Conservation (phyloP, 495 filamentous ascomycete species). For the Penicillium tannophilum region DNA sequence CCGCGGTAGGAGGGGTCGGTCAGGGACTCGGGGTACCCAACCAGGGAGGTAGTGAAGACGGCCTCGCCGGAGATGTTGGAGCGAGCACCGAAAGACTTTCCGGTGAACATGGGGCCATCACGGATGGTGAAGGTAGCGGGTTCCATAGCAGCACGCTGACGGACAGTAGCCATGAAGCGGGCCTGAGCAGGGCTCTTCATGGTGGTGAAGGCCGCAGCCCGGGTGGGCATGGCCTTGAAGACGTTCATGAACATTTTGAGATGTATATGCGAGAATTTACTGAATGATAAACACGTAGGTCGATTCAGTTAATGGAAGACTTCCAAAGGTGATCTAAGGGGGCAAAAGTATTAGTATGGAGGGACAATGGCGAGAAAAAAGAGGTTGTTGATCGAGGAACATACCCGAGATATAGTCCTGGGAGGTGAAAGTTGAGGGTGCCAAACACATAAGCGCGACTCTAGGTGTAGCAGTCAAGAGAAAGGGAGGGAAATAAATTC, state of each 20-base stretch:
- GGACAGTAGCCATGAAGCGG: slow-evolving; percentile 70
- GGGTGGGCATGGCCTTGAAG: slow-evolving; percentile 56
- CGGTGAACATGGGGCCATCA: slow-evolving; percentile 91
- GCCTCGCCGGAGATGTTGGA: slow-evolving; percentile 92
- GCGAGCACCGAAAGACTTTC: slow-evolving; percentile 90
- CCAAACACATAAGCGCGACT: slow-evolving; percentile 90
- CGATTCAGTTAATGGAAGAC: slow-evolving; percentile 74
- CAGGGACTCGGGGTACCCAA: slow-evolving; percentile 97
- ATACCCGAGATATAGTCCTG: slow-evolving; percentile 95
- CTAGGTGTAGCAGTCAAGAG: slow-evolving; percentile 44
- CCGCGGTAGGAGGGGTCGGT: slow-evolving; percentile 99
- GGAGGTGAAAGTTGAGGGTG: slow-evolving; percentile 91
- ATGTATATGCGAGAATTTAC: slow-evolving; percentile 18
- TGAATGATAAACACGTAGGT: slow-evolving; percentile 18
- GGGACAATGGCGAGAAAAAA: slow-evolving; percentile 22
- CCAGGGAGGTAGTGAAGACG: slow-evolving; percentile 90
- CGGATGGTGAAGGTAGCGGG: slow-evolving; percentile 93
- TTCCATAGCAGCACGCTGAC: slow-evolving; percentile 68
- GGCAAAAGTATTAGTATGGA: slow-evolving; percentile 20
- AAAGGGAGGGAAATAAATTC: slow-evolving; percentile 19
- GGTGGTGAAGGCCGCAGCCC: slow-evolving; percentile 55
- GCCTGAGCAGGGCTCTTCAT: slow-evolving; percentile 53
- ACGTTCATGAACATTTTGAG: slow-evolving; percentile 70
- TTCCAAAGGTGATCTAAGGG: slow-evolving; percentile 94
- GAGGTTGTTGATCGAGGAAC: not conserved